These are phyloP conservation scores for Lachnellula cervina DNA, from an alignment of 2,329 filamentous ascomycete genomes.

Conservation along the genomic window DNA sequence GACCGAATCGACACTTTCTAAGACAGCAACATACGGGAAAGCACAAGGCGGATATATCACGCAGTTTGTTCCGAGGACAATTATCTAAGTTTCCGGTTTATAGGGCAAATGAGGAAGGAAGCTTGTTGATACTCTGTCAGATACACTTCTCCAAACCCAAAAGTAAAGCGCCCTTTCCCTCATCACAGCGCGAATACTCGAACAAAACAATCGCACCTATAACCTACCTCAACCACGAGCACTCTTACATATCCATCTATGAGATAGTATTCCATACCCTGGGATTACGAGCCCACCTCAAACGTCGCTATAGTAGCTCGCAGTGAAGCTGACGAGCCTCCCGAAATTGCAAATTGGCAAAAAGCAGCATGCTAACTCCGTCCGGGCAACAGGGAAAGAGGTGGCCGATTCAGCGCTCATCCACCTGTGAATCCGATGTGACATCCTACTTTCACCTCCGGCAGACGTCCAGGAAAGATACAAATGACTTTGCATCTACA, in stretches of 20 bases:
- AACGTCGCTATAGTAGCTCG: conserved; percentile 7
- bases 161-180: neutral
- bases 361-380: neutral
- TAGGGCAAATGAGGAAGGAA: neutral
- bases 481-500: neutral
- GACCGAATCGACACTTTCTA: no score
- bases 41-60: no score
- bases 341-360: conserved; percentile 1
- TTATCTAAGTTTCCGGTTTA: no score
- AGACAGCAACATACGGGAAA: no score
- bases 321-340: conserved; percentile 4
- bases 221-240: neutral
- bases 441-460: conserved; percentile 1
- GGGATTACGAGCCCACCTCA: conserved; percentile 12
- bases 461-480: neutral
- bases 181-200: neutral
- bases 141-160: neutral
- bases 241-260: conserved; percentile 7
- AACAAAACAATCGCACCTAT: neutral
- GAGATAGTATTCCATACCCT: conserved; percentile 11
- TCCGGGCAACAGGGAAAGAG: neutral
- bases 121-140: neutral
- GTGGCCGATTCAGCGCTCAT: neutral
- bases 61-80: no score
- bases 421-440: neutral